phyloP scores from a whole-genome alignment of 208 protist genomes.

The Crithidia brevicula region DNA sequence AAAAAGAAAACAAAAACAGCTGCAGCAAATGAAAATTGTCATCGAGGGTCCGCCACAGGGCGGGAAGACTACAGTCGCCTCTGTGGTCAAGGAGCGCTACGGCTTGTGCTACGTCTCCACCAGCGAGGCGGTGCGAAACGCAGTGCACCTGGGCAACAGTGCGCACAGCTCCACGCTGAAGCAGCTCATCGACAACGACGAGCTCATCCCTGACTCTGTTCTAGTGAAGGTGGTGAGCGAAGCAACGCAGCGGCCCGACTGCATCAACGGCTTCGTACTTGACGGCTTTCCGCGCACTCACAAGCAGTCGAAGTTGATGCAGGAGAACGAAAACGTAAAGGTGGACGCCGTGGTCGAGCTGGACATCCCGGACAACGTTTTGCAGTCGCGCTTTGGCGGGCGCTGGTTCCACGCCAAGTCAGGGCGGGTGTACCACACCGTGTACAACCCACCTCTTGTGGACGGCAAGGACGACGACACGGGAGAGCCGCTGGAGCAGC shows the following conservation, averaged over 20 bases:
- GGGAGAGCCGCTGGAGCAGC: conserved; percentile 88
- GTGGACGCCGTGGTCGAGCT: conserved; percentile 76
- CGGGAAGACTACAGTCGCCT: conserved; percentile 81
- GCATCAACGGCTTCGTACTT: conserved; percentile 90
- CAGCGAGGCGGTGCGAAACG: conserved; percentile 71
- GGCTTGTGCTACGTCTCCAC: conserved; percentile 82
- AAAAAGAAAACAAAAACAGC: neutral
- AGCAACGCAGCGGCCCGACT: conserved; percentile 76
- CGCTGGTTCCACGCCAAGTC: conserved; percentile 85
- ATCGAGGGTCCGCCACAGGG: conserved; percentile 77
- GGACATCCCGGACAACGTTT: conserved; percentile 68
- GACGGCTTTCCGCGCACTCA: conserved; percentile 87
- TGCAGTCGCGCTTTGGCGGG: conserved; percentile 80
- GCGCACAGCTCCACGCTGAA: conserved; percentile 54
- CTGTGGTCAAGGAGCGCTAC: conserved; percentile 85
- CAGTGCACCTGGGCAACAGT: conserved; percentile 65
- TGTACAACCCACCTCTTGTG: conserved; percentile 91
- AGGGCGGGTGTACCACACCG: conserved; percentile 92
- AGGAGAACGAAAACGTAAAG: conserved; percentile 45
- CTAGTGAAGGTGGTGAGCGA: conserved; percentile 74
- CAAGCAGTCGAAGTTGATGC: conserved; percentile 71
- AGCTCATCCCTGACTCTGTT: conserved; percentile 67
- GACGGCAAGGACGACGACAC: conserved; percentile 92
- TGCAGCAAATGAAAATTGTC: conserved; percentile 67
- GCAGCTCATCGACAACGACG: conserved; percentile 66